Evolutionary conservation across 1,284 basidiomycete species (phyloP), one percentile per base, ranked within the genome.

Genomic region (Tilletia caries): DNA sequence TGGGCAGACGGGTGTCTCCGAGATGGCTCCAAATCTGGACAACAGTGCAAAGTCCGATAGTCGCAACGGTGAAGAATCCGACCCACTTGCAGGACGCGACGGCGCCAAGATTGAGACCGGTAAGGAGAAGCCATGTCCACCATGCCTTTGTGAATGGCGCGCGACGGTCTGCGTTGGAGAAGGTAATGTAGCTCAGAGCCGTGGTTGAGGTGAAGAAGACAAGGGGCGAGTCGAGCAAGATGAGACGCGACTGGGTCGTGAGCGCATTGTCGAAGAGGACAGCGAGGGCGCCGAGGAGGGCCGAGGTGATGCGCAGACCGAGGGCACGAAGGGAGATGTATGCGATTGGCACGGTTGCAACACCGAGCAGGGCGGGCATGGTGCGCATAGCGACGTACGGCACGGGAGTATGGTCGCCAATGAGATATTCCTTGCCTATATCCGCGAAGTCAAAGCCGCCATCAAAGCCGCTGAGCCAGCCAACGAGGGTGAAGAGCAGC

Each of bases 81-180:
- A 98, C 95, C 96, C 96, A 98, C 85, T 98, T 99, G 85, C 92
- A 94, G 79, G 90, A 92, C 58, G 91, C 89, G 48, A 96, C 93
- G 1, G 93, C 92, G 54, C 96, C 96, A 23, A 99, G 89, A 0
- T 90, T 89, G 23, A 94, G 86, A 44, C 96, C 96, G 0, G 92
- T 92, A 50, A 96, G 87, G n/a, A 88, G 85, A 27, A 98, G 89
- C 89, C 93, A 95, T 0, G 86, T 86, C 96, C 96, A 99, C 95
- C 96, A 98, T 2, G 86, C 84, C 6, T 88, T 85, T 0, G 91
- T 91, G 84, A 98, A 98, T 0, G 93, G 85, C 27, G 75, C 72
- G 54, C 74, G 75, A 76, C 89, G 89, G 85, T 98, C 91, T 83
- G 95, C 91, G 84, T 94, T 94, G 82, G 88, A 90, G 86, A 99